phyloP scores from a whole-genome alignment of 2,329 filamentous ascomycete species.

The Neoascochyta sp. region DNA sequence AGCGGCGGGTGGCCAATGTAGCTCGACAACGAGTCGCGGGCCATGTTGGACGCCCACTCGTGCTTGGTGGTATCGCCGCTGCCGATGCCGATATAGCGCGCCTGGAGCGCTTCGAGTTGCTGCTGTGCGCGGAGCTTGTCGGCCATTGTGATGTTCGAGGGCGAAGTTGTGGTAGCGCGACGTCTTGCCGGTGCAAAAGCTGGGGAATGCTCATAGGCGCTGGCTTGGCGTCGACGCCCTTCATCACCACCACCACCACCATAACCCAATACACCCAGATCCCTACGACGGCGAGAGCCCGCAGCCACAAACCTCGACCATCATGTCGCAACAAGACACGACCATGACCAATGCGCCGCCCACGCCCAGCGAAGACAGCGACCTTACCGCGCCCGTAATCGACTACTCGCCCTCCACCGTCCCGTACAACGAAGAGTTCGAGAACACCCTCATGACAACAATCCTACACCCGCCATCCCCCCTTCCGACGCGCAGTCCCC shows the following conservation, averaged over 20 bases:
- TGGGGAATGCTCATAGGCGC: slow-evolving; percentile 3
- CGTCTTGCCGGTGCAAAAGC: too few relatives aligned
- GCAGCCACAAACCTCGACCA: neutral
- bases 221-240: slow-evolving; percentile 5
- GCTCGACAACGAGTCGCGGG: slow-evolving; percentile 85
- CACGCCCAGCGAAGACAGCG: slow-evolving; percentile 29
- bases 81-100: slow-evolving; percentile 92
- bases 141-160: slow-evolving; percentile 52
- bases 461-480: slow-evolving; percentile 36
- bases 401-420: slow-evolving; percentile 45
- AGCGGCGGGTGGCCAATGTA: slow-evolving; percentile 88
- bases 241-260: slow-evolving; percentile 1
- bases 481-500: slow-evolving; percentile 21
- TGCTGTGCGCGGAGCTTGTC: slow-evolving; percentile 98
- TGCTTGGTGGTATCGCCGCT: slow-evolving; percentile 95
- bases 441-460: slow-evolving; percentile 42
- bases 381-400: slow-evolving; percentile 29
- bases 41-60: slow-evolving; percentile 95
- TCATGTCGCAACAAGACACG: slow-evolving; percentile 21
- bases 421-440: slow-evolving; percentile 44
- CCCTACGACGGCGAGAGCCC: neutral
- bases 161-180: neutral
- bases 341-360: slow-evolving; percentile 28
- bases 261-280: neutral
- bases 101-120: slow-evolving; percentile 93